Percentiles rank a stretch among this genome's conserved stretches.
Evolutionary conservation across 345 rosid genomes (phyloP).

Genomic region (Eucalyptus erythrocorys): DNA sequence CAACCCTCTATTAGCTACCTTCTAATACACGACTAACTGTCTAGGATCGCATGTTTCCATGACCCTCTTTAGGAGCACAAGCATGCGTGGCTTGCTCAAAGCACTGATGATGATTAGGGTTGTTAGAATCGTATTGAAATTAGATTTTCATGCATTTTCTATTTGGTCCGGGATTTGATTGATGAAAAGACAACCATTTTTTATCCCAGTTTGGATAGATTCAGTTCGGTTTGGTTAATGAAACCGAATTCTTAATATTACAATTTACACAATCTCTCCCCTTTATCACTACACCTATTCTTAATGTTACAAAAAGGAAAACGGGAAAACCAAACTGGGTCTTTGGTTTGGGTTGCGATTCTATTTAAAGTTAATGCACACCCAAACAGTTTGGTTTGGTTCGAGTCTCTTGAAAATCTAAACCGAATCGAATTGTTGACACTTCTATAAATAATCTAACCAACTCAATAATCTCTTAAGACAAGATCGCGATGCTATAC

Average conservation of each 20-base stretch:
- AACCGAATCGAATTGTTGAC: neutral
- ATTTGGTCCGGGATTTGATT: neutral
- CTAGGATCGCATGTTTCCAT: neutral
- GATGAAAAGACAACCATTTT: no score
- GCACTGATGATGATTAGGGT: neutral
- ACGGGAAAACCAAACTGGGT: neutral
- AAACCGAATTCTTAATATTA: neutral
- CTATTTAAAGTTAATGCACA: neutral
- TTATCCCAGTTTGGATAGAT: neutral
- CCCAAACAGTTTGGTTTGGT: rapidly evolving
- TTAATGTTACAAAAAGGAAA: neutral
- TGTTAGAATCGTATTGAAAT: no score
- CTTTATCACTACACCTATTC: rapidly evolving
- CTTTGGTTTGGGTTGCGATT: neutral
- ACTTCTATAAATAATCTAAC: neutral
- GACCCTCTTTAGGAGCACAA: neutral
- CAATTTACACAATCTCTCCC: neutral
- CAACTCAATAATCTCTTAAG: neutral
- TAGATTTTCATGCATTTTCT: no score
- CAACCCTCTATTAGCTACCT: neutral
- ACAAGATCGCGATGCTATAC: neutral
- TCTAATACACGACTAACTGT: neutral
- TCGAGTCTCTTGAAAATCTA: neutral
- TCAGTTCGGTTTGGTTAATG: no score
- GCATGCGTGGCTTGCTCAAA: neutral